Evolutionary conservation across 305 asterid species (phyloP).

Genomic region (Ilex paraguariensis): DNA sequence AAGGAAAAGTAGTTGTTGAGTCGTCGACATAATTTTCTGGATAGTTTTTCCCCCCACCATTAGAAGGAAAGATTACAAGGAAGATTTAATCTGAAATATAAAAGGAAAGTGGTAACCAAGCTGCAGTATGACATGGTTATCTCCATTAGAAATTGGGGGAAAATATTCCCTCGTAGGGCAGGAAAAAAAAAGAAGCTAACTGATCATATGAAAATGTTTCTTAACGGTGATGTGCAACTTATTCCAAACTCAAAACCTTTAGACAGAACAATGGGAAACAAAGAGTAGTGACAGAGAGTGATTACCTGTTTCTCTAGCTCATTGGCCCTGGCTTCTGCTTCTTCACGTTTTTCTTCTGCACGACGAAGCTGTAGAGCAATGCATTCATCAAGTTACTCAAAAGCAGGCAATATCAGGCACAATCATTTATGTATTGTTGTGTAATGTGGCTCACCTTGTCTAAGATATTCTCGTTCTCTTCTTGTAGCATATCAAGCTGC

Average conservation of each 20-base stretch:
- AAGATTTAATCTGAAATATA: no score
- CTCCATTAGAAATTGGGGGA: no score
- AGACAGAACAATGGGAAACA: constrained; percentile 9
- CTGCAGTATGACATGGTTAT: no score
- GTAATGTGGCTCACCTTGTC: constrained; percentile 69
- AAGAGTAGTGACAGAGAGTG: constrained; percentile 8
- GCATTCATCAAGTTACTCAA: constrained; percentile 25
- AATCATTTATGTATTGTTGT: neutral
- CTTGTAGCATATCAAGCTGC: constrained; percentile 99
- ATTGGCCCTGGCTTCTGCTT: constrained; percentile 89
- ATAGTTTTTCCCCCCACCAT: no score
- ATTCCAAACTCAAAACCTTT: neutral
- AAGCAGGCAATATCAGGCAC: constrained; percentile 7
- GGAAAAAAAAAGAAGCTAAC: neutral
- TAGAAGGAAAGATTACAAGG: no score
- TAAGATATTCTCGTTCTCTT: constrained; percentile 74
- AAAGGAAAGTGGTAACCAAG: no score
- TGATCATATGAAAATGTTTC: neutral
- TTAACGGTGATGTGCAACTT: neutral
- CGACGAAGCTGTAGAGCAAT: constrained; percentile 65
- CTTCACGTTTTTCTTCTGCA: constrained; percentile 88
- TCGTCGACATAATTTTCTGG: no score
- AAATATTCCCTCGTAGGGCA: no score
- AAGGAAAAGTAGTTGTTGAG: no score
- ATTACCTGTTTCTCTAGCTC: constrained; percentile 95